A percentile compares a stretch with the other conserved stretches of the same genome.
Evolutionary conservation across 805 yeast species (phyloP).

Genomic region (Saccharomyces eubayanus): DNA sequence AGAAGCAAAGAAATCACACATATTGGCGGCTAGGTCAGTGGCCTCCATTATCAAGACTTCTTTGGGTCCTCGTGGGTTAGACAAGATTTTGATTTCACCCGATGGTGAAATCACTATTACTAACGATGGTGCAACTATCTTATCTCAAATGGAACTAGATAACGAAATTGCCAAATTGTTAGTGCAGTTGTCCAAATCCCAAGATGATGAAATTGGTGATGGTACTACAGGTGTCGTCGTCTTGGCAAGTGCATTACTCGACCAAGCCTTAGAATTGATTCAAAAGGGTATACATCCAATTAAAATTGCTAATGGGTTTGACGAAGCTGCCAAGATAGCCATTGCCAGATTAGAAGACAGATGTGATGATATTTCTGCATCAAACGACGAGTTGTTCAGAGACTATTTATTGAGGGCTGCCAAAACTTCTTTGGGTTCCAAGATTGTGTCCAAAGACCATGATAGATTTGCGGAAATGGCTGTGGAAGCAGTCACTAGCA

Average conservation of each 20-base stretch:
- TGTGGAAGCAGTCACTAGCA: constrained; percentile 87
- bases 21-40: constrained; percentile 89
- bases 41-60: constrained; percentile 88
- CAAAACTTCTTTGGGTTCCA: constrained; percentile 87
- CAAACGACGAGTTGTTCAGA: constrained; percentile 22
- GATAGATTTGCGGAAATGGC: constrained; percentile 95
- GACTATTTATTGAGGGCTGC: constrained; percentile 79
- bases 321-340: constrained; percentile 92
- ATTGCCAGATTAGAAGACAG: constrained; percentile 62
- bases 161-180: constrained; percentile 92
- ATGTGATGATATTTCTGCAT: constrained; percentile 55
- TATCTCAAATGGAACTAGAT: constrained; percentile 91
- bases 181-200: constrained; percentile 88
- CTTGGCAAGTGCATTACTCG: constrained; percentile 85
- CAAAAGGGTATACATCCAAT: constrained; percentile 98
- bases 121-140: constrained; percentile 96
- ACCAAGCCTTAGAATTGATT: constrained; percentile 88
- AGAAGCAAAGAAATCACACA: constrained; percentile 79
- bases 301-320: constrained; percentile 93
- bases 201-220: constrained; percentile 97
- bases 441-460: constrained; percentile 89
- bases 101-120: constrained; percentile 98
- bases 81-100: constrained; percentile 86
- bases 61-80: constrained; percentile 97
- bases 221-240: constrained; percentile 99